Evolutionary conservation across 2,329 filamentous ascomycete genomes (phyloP).

Genomic region (Penicillium vulpinum): DNA sequence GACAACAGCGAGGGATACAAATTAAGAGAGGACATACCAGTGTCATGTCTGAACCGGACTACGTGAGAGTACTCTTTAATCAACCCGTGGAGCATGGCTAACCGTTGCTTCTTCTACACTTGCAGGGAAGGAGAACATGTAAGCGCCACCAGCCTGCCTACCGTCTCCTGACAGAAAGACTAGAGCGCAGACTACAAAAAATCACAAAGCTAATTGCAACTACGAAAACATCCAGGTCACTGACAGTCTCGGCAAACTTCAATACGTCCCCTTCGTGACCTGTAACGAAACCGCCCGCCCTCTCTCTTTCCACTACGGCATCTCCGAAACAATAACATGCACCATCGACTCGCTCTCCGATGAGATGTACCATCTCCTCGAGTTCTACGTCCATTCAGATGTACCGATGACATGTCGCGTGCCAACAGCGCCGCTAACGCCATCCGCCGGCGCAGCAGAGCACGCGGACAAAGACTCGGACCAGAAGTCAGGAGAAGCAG

Average conservation of each 20-base stretch:
- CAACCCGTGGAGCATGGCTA: not conserved
- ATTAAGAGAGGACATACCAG: constrained; percentile 64
- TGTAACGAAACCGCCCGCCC: constrained; percentile 86
- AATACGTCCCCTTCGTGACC: constrained; percentile 87
- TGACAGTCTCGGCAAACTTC: constrained; percentile 74
- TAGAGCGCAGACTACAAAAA: not conserved
- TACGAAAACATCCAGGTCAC: constrained; percentile 57
- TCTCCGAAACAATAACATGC: constrained; percentile 61
- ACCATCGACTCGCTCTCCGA: constrained; percentile 55
- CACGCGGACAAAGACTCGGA: constrained; percentile 37
- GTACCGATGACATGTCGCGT: constrained; percentile 89
- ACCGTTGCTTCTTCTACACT: constrained; percentile 4
- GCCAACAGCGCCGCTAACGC: constrained; percentile 68
- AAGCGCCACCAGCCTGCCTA: constrained; percentile 9
- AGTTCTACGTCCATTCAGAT: constrained; percentile 98
- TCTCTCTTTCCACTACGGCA: constrained; percentile 82
- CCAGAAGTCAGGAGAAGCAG: constrained; percentile 51
- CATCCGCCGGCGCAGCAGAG: constrained; percentile 11
- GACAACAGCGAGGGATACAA: constrained; percentile 35
- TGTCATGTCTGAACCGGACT: constrained; percentile 73
- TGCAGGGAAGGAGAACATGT: constrained; percentile 28
- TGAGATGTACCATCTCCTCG: constrained; percentile 54
- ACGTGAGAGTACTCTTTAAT: constrained; percentile 55
- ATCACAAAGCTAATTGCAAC: constrained; percentile 2
- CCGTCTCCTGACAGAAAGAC: constrained; percentile 10